phyloP scores from a whole-genome alignment of 2,329 filamentous ascomycete species.

The Ophiostoma montium region DNA sequence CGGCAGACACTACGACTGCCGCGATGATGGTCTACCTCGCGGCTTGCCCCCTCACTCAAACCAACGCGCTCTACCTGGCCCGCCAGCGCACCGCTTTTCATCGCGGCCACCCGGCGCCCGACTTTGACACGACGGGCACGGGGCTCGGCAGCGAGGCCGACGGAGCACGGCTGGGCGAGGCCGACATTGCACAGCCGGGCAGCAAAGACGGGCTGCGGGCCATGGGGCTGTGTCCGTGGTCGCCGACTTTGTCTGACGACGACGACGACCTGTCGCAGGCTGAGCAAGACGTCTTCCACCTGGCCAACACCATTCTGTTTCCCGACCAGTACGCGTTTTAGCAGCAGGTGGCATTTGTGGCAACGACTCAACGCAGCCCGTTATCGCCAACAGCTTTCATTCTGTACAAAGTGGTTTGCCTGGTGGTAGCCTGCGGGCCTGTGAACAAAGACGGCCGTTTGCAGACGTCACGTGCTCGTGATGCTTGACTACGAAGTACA shows the following conservation, averaged over 20 bases:
- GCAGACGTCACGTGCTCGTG: no score
- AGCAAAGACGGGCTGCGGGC: slow-evolving; percentile 36
- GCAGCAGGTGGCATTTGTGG: no score
- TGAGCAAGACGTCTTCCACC: slow-evolving; percentile 36
- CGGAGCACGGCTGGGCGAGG: slow-evolving; percentile 32
- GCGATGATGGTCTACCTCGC: slow-evolving; percentile 42
- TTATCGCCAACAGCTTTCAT: slow-evolving; percentile 17
- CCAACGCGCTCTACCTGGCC: slow-evolving; percentile 41
- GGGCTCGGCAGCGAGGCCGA: slow-evolving; percentile 37
- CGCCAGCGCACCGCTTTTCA: slow-evolving; percentile 43
- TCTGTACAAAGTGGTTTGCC: neutral
- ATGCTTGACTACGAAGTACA: no score
- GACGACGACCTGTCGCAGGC: slow-evolving; percentile 16
- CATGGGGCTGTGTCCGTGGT: slow-evolving; percentile 44
- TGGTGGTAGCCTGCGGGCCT: no score
- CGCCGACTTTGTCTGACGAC: slow-evolving; percentile 20
- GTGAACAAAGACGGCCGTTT: neutral
- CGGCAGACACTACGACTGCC: slow-evolving; percentile 20
- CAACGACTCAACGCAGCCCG: no score
- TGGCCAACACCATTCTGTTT: slow-evolving; percentile 44
- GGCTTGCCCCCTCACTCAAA: slow-evolving; percentile 41
- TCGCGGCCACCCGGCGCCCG: slow-evolving; percentile 37
- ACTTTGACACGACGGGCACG: slow-evolving; percentile 40
- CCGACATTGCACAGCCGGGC: slow-evolving; percentile 36
- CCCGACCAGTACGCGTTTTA: slow-evolving; percentile 39